phyloP scores from a whole-genome alignment of 805 yeast genomes.

The Schwanniomyces yamadae region DNA sequence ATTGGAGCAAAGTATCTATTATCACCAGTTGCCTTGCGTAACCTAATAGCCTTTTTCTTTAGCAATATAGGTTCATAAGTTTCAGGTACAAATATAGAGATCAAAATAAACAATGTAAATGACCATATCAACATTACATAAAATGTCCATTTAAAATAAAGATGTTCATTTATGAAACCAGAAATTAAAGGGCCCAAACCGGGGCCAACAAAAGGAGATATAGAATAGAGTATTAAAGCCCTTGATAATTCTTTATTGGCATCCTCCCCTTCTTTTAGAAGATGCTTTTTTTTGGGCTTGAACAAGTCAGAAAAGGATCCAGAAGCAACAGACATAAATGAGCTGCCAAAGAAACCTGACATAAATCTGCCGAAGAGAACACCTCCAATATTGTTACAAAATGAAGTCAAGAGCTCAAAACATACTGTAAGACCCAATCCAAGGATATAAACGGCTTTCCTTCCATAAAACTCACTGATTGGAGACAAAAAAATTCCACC shows the following conservation, averaged over 20 bases:
- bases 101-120: slow-evolving; percentile 15
- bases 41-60: slow-evolving; percentile 15
- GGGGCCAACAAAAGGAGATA: slow-evolving; percentile 31
- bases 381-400: slow-evolving; percentile 13
- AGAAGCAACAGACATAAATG: slow-evolving; percentile 80
- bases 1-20: slow-evolving; percentile 38
- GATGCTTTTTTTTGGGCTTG: slow-evolving; percentile 11
- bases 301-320: slow-evolving; percentile 79
- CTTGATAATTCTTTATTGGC: slow-evolving; percentile 18
- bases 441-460: slow-evolving; percentile 48
- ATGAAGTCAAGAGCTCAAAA: slow-evolving; percentile 27
- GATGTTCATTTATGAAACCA: slow-evolving; percentile 22
- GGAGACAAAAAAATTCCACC: slow-evolving; percentile 48
- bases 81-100: slow-evolving; percentile 50
- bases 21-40: slow-evolving; percentile 36
- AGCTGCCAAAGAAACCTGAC: slow-evolving; percentile 74
- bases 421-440: slow-evolving; percentile 13
- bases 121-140: slow-evolving; percentile 26
- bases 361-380: slow-evolving; percentile 65
- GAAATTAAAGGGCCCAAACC: slow-evolving; percentile 28
- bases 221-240: slow-evolving; percentile 26
- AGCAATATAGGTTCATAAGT: slow-evolving; percentile 67
- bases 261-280: slow-evolving; percentile 19
- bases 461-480: slow-evolving; percentile 62
- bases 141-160: slow-evolving; percentile 26